Evolutionary conservation across 106 monocot species (phyloP).

Genomic region (Gastrodia elata): DNA sequence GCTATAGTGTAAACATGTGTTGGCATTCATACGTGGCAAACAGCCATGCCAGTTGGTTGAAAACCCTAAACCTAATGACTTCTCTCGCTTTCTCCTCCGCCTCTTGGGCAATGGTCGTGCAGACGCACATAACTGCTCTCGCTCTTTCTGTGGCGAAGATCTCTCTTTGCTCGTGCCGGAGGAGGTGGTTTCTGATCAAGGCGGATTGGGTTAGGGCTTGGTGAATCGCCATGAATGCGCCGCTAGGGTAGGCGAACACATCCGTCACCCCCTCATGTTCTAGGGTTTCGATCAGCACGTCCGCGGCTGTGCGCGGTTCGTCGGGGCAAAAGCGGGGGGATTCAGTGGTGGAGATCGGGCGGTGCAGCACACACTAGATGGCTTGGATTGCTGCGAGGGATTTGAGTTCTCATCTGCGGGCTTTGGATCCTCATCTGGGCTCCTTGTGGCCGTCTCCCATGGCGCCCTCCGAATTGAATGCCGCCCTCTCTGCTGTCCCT

Average conservation of each 20-base stretch:
- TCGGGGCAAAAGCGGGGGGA: conserved; percentile 21
- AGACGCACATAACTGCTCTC: conserved; percentile 71
- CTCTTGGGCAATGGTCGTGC: conserved; percentile 87
- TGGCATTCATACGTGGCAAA: too few relatives aligned
- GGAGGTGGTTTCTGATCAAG: conserved; percentile 55
- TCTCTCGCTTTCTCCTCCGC: too few relatives aligned
- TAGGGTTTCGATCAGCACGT: conserved; percentile 81
- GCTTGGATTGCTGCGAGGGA: too few relatives aligned
- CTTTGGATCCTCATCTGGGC: conserved; percentile 28
- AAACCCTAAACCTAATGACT: too few relatives aligned
- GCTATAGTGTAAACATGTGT: too few relatives aligned
- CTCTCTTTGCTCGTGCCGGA: conserved; percentile 92
- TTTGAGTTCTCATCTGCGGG: too few relatives aligned
- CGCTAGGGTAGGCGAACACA: conserved; percentile 82
- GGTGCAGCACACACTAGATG: too few relatives aligned
- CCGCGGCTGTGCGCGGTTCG: conserved; percentile 79
- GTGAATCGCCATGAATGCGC: conserved; percentile 94
- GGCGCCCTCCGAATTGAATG: conserved; percentile 65
- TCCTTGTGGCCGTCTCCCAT: conserved; percentile 8
- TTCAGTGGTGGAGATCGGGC: background rate
- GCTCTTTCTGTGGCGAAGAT: conserved; percentile 76
- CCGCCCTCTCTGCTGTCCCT: conserved; percentile 44
- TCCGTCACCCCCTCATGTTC: conserved; percentile 72
- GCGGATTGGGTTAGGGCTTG: conserved; percentile 81
- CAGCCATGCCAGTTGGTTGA: too few relatives aligned